These are phyloP conservation scores for Phaeophleospora eucalypticola DNA, from an alignment of 2,329 filamentous ascomycete species.

Conservation along the genomic window DNA sequence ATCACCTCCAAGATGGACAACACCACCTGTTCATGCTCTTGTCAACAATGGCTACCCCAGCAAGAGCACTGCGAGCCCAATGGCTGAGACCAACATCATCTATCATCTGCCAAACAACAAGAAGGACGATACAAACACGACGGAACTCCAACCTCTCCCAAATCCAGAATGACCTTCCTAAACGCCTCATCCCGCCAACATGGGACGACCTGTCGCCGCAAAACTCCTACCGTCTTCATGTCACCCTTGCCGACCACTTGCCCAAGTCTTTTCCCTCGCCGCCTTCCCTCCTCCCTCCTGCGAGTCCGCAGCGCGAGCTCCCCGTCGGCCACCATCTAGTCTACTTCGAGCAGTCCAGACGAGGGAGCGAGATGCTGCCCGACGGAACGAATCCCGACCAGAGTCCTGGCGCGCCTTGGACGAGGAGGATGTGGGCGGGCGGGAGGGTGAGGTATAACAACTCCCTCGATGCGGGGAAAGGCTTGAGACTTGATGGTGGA, in stretches of 20 bases:
- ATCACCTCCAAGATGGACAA: background rate
- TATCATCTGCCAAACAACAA: background rate
- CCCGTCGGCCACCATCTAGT: conserved; percentile 75
- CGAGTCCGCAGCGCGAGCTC: conserved; percentile 35
- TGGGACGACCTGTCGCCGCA: conserved; percentile 56
- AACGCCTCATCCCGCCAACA: conserved; percentile 46
- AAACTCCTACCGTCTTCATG: conserved; percentile 16
- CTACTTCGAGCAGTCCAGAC: conserved; percentile 74
- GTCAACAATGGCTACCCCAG: conserved; percentile 5
- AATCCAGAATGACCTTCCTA: conserved; percentile 44
- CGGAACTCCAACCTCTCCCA: conserved; percentile 34
- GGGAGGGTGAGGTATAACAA: conserved; percentile 60
- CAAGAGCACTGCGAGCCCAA: conserved; percentile 4
- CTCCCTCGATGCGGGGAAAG: conserved; percentile 28
- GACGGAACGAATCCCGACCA: conserved; percentile 85
- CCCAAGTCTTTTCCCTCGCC: conserved; percentile 16
- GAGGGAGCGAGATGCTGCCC: conserved; percentile 59
- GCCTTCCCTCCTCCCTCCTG: conserved; percentile 31
- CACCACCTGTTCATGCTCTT: background rate
- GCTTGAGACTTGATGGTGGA: conserved; percentile 31
- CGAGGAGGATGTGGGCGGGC: conserved; percentile 83
- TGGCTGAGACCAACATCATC: conserved; percentile 1
- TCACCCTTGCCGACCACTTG: conserved; percentile 18
- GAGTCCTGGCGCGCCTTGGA: conserved; percentile 67
- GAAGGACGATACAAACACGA: background rate